Evolutionary conservation across 225 moss, liverwort and hornwort species (phyloP).

Genomic region (Lunularia cruciata): DNA sequence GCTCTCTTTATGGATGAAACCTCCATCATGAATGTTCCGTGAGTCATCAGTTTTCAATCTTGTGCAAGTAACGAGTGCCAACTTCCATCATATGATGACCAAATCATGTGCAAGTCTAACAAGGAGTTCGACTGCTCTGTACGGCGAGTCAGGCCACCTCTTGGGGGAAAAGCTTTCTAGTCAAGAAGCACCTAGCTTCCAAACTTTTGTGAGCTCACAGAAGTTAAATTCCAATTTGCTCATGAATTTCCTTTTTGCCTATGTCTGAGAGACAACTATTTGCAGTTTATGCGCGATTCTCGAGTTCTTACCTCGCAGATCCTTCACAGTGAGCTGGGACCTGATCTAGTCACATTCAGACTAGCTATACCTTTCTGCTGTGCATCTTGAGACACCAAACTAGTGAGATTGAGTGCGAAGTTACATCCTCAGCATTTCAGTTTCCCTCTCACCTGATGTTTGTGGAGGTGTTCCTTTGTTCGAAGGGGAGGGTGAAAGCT

Average conservation of each 20-base stretch:
- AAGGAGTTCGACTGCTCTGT: conserved; percentile 21
- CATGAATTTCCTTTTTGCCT: conserved; percentile 15
- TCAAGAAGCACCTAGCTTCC: conserved; percentile 19
- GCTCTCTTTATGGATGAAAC: conserved; percentile 44
- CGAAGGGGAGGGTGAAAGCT: conserved; percentile 38
- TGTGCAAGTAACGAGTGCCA: conserved; percentile 25
- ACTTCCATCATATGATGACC: conserved; percentile 33
- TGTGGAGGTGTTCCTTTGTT: conserved; percentile 41
- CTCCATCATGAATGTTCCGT: conserved; percentile 33
- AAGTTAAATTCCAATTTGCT: conserved; percentile 15
- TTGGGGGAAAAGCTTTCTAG: conserved; percentile 10
- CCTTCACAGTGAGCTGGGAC: conserved; percentile 9
- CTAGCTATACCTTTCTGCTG: conserved; percentile 9
- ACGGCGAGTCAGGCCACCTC: conserved; percentile 11
- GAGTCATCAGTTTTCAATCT: conserved; percentile 26
- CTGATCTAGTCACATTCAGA: conserved; percentile 9
- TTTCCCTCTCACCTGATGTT: conserved; percentile 30
- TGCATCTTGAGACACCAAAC: conserved; percentile 23
- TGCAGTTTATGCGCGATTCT: conserved; percentile 14
- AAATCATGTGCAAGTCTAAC: conserved; percentile 30
- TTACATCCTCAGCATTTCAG: conserved; percentile 32
- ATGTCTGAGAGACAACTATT: conserved; percentile 6
- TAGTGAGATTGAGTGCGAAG: conserved; percentile 21
- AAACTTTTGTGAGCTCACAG: conserved; percentile 22
- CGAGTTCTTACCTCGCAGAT: conserved; percentile 24